Evolutionary conservation across 2,329 filamentous ascomycete genomes (phyloP), one percentile per base, ranked within the genome.

Genomic region (Fusarium dlaminii): DNA sequence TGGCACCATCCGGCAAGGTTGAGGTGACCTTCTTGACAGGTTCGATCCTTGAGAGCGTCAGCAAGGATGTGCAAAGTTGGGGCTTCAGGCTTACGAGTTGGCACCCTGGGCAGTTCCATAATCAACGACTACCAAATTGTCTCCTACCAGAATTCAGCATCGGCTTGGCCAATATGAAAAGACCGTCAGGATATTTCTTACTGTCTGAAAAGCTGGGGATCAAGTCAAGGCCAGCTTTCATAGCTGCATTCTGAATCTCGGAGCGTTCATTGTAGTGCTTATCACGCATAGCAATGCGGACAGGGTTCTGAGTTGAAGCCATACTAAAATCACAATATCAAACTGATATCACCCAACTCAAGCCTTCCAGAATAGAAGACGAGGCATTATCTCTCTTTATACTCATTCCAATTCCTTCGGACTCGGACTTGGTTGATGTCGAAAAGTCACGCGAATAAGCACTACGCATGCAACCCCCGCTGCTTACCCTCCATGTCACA

Each of bases 231-330:
- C 66, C 66, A 2, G 56, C 66, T 37, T 56, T 34, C 29, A 69
- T 36, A 1, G 56, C 63, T 1, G 51, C 63, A 15, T 63, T 6
- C 8, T 69, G 66, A 12, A 69, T 69, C 1, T 69, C 66, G 4
- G 51, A 68, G 20, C 66, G 39, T 12, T 69, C 39, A 29, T 69
- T 69, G 4, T 69, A 69, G 17, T 58, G 57, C 11, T 69, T 57
- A 5, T 68, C 39, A 0, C 63, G 63, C 63, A 69, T 69, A 11
- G 66, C 66, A 43, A 69, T 69, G 37, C 63, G 63, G 1, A 54
- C 51, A 29, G 43, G 8, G 0, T 46, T 22, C 4, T 36, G 42
- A n/a, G 2, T 32, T 3, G 39, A 45, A 5, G 51, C 10, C 66
- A 68, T 69, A 5, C n/a, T 18, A 1, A 27, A 11, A 8, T 8